A percentile compares a stretch with the other conserved stretches of the same genome.
Conservation (phyloP, 176 grass and related monocot species). For the Bromus sterilis region DNA sequence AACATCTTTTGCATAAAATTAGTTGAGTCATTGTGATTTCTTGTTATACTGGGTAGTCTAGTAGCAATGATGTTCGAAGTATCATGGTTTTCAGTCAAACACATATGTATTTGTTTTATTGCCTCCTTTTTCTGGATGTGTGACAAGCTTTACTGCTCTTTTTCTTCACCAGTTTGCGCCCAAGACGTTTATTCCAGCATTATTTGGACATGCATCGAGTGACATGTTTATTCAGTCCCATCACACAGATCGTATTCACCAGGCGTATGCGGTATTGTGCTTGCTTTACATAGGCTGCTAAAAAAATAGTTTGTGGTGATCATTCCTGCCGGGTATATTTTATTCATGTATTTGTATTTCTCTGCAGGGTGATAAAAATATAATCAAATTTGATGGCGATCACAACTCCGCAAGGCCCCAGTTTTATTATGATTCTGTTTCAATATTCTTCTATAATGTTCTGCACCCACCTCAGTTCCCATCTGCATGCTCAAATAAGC, state of each 20-base stretch:
- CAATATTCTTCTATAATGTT: constrained; percentile 97
- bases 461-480: constrained; percentile 81
- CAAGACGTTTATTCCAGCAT: constrained; percentile 91
- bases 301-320: neutral
- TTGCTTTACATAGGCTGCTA: constrained; percentile 3
- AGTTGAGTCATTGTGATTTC: neutral
- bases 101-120: neutral
- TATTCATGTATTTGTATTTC: constrained; percentile 20
- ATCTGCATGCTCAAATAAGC: constrained; percentile 60
- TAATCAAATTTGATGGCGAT: constrained; percentile 97
- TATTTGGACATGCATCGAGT: constrained; percentile 92
- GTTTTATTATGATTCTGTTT: constrained; percentile 99
- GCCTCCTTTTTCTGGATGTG: neutral
- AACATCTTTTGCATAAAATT: neutral
- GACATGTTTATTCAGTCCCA: constrained; percentile 92
- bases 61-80: neutral
- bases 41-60: neutral
- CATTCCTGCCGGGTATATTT: neutral
- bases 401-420: constrained; percentile 93
- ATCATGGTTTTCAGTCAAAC: constrained; percentile 6
- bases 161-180: constrained; percentile 68
- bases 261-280: constrained; percentile 67
- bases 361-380: constrained; percentile 89
- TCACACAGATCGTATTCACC: constrained; percentile 77
- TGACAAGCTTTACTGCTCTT: neutral